Conservation (phyloP, 441 rosid genomes). For the Euphorbia corollata region DNA sequence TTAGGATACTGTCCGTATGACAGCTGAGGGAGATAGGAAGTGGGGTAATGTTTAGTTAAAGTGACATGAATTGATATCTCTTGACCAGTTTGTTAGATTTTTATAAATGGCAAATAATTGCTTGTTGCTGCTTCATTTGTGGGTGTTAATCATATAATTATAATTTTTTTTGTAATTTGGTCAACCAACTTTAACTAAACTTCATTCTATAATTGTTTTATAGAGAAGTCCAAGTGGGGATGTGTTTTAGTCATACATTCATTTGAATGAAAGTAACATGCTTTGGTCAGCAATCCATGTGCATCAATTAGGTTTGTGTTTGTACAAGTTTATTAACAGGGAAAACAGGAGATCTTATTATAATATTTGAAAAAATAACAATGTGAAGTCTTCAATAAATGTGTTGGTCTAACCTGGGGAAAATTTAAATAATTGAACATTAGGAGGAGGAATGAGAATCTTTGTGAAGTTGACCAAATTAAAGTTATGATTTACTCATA, state of each 20-base stretch:
- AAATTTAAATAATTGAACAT: constrained; percentile 14
- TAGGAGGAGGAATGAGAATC: constrained; percentile 20
- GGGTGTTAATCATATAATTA: constrained; percentile 13
- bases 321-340: background rate
- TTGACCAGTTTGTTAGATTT: constrained; percentile 29
- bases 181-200: constrained; percentile 39
- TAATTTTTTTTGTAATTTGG: constrained; percentile 31
- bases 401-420: constrained; percentile 13
- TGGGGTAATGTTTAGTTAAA: constrained; percentile 32
- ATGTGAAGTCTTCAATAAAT: constrained; percentile 7
- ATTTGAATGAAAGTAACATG: constrained; percentile 64
- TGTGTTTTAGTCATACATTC: constrained; percentile 43
- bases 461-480: constrained; percentile 13
- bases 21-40: constrained; percentile 32
- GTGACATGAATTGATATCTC: constrained; percentile 37
- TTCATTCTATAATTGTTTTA: constrained; percentile 23
- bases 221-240: constrained; percentile 37
- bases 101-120: constrained; percentile 22
- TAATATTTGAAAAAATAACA: background rate
- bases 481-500: background rate
- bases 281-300: constrained; percentile 71
- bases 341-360: too few relatives aligned
- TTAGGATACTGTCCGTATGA: constrained; percentile 26
- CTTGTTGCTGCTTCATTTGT: constrained; percentile 11
- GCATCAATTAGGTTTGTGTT: constrained; percentile 22